These are phyloP conservation scores for Dalbergia cochinchinensis DNA, from an alignment of 306 rosid genomes.

Conservation along the genomic window DNA sequence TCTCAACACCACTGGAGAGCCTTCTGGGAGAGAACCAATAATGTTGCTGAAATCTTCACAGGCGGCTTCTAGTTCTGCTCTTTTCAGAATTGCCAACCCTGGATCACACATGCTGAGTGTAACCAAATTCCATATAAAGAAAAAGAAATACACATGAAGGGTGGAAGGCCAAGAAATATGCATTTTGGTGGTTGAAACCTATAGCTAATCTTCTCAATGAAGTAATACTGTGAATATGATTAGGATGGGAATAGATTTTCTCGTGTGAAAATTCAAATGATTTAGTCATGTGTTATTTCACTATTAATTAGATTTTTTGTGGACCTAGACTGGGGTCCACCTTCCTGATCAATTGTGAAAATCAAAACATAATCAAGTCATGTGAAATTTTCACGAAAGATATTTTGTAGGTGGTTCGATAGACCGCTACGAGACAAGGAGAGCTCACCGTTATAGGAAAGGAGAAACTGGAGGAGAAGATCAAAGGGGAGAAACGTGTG, in stretches of 20 bases:
- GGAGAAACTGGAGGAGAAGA: too few relatives aligned
- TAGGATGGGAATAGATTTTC: background rate
- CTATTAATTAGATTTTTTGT: too few relatives aligned
- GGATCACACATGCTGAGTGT: conserved; percentile 34
- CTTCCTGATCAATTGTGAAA: too few relatives aligned
- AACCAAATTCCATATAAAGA: background rate
- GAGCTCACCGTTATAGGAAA: too few relatives aligned
- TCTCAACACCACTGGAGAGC: conserved; percentile 96
- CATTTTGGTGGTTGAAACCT: conserved; percentile 29
- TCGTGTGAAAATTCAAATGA: too few relatives aligned
- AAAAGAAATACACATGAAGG: background rate
- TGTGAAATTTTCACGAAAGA: too few relatives aligned
- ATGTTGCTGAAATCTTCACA: conserved; percentile 98
- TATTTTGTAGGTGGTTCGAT: too few relatives aligned
- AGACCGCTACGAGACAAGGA: too few relatives aligned
- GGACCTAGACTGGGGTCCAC: too few relatives aligned
- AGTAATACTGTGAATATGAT: conserved; percentile 13
- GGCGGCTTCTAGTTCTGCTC: conserved; percentile 79
- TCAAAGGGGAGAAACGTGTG: too few relatives aligned
- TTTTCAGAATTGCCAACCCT: conserved; percentile 89
- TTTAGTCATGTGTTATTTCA: too few relatives aligned
- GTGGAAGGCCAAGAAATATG: conserved; percentile 10
- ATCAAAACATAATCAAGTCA: too few relatives aligned
- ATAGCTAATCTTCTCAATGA: background rate
- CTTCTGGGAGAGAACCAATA: conserved; percentile 64